These are phyloP conservation scores for Amniculicola lignicola DNA, from an alignment of 495 filamentous ascomycete genomes.

Conservation along the genomic window DNA sequence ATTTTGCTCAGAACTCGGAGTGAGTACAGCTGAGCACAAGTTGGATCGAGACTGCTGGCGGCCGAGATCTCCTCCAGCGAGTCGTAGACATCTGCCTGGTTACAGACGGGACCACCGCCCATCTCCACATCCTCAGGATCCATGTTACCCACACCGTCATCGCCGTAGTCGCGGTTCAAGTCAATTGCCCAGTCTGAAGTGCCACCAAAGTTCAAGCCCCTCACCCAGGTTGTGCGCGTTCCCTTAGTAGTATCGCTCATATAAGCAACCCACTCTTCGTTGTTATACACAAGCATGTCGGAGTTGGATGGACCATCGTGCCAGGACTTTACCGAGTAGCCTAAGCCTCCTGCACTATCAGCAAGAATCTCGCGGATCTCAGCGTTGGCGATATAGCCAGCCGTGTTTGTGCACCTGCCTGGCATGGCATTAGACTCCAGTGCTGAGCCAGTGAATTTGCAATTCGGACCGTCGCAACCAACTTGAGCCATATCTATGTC, in stretches of 20 bases:
- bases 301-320: conserved; percentile 26
- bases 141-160: not conserved
- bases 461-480: conserved; percentile 35
- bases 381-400: conserved; percentile 36
- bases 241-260: conserved; percentile 38
- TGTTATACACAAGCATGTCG: conserved; percentile 44
- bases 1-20: not conserved
- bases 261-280: conserved; percentile 39
- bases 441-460: conserved; percentile 30
- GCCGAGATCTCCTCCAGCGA: not conserved
- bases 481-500: conserved; percentile 39
- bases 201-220: conserved; percentile 29
- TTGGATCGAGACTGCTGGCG: not conserved
- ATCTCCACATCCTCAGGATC: not conserved
- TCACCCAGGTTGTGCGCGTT: conserved; percentile 7
- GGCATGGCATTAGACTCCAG: conserved; percentile 20
- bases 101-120: not conserved
- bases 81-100: not conserved
- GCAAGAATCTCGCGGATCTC: conserved; percentile 19
- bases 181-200: conserved; percentile 38
- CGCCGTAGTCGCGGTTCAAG: not conserved
- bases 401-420: conserved; percentile 29
- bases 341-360: not conserved
- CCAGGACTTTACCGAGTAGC: not conserved
- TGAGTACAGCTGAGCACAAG: not conserved